Base-by-base conservation (phyloP, 768 basidiomycete genomes). In the Podaxis sp. region DNA sequence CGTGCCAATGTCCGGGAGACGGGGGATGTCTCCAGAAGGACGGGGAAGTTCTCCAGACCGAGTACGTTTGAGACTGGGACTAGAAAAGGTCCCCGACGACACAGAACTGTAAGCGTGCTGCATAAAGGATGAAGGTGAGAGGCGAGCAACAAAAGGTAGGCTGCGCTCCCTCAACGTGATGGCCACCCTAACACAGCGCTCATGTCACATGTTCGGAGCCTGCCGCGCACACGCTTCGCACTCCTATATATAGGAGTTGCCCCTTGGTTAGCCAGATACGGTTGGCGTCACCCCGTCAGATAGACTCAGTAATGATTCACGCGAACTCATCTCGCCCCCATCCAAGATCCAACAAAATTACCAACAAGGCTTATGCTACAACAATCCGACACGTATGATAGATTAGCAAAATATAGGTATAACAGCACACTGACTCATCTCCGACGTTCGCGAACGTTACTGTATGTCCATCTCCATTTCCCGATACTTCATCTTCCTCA, bases 1-100 rank as follows among this genome's bases (percentile, higher is more conserved):
- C 33, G 77, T 76, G 61, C 63, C 54, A 84, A 75, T 69, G 60
- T 73, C 63, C n/a, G 47, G 65, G 27, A 73, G 66, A 76, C 78
- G 50, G 85, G 89, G 66, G 68, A 72, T 27, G 54, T 65, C 63
- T 67, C 64, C 37, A 43, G 57, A 40, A 43, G 63, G 57, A 50
- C 40, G 25, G 24, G 60, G 7, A 55, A 53, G 47, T n/a, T 62
- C 66, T 54, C 54, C 49, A 19, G 71, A 69, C 46, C 70, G 72
- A 6, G 64, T 59, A 22, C 72, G 64, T 46, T 73, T 73, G 43
- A 71, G 64, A 41, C 33, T 64, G 38, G 24, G 11, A 41, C 13
- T 19, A 37, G 62, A 54, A 56, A 57, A 56, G 25, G 22, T 36
- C 55, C 40, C 51, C 38, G 51, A 36, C 38, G 50, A 47, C 33